These are phyloP conservation scores for Salix purpurea DNA, from an alignment of 345 rosid genomes.

Conservation along the genomic window DNA sequence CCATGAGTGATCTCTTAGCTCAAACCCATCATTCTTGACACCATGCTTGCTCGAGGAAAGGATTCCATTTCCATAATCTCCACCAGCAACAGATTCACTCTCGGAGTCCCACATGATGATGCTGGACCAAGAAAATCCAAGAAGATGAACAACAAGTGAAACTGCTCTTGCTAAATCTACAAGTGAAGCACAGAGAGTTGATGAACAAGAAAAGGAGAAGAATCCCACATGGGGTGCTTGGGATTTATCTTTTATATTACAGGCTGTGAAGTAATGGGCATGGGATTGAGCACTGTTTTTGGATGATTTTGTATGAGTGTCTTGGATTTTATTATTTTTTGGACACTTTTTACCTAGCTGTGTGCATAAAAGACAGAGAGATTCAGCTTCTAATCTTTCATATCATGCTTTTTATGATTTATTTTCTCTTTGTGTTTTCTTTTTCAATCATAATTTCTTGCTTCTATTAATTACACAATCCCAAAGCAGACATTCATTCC, in stretches of 20 bases:
- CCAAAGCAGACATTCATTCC: slow-evolving; percentile 13
- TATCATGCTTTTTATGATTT: background rate
- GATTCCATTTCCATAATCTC: slow-evolving; percentile 73
- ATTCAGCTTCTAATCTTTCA: slow-evolving; percentile 16
- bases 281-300: slow-evolving; percentile 13
- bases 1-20: slow-evolving; percentile 86
- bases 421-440: background rate
- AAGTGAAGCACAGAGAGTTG: slow-evolving; percentile 1
- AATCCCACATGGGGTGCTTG: slow-evolving; percentile 64
- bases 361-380: slow-evolving; percentile 1
- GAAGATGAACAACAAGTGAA: background rate
- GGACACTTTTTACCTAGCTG: slow-evolving; percentile 1
- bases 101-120: slow-evolving; percentile 97
- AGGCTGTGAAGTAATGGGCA: slow-evolving; percentile 58
- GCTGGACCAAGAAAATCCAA: slow-evolving; percentile 1
- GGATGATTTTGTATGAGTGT: slow-evolving; percentile 12
- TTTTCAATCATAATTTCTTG: background rate
- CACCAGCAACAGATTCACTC: slow-evolving; percentile 52
- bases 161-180: background rate
- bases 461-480: background rate
- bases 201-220: slow-evolving; percentile 8
- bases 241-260: slow-evolving; percentile 32
- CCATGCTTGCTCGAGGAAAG: slow-evolving; percentile 58
- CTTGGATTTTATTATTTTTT: background rate
- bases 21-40: slow-evolving; percentile 80